phyloP scores from a whole-genome alignment of 345 rosid genomes.

The Linum lewisii region DNA sequence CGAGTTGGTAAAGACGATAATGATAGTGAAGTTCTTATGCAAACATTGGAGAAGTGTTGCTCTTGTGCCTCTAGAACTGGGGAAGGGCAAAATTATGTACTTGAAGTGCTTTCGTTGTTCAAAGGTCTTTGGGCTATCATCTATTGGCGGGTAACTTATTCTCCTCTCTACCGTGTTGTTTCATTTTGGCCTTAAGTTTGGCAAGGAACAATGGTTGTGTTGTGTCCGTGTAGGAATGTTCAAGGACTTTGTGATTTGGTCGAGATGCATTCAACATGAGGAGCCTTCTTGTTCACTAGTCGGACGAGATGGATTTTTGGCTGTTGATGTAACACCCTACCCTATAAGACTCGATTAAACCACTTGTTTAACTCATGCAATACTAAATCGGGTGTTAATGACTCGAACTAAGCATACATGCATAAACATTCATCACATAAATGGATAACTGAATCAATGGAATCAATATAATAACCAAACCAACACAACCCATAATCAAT shows the following conservation, averaged over 20 bases:
- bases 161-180: conserved; percentile 9
- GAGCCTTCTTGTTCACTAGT: conserved; percentile 93
- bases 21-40: conserved; percentile 56
- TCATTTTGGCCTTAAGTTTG: background rate
- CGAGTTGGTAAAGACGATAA: conserved; percentile 38
- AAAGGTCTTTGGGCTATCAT: conserved; percentile 84
- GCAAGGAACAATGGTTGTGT: conserved; percentile 3
- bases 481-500: too few species aligned
- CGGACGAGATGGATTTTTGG: conserved; percentile 46
- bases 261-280: conserved; percentile 80
- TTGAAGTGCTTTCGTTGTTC: conserved; percentile 56
- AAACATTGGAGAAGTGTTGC: conserved; percentile 38
- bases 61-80: conserved; percentile 15
- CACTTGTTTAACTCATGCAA: too few species aligned
- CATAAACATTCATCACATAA: too few species aligned
- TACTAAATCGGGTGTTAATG: too few species aligned
- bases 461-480: too few species aligned
- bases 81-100: conserved; percentile 27
- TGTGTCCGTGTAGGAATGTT: conserved; percentile 36
- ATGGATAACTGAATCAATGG: too few species aligned
- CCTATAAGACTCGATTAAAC: too few species aligned
- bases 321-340: too few species aligned
- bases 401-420: too few species aligned
- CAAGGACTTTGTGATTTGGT: conserved; percentile 85
- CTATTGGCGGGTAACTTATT: conserved; percentile 75